A percentile compares a stretch with the other conserved stretches of the same genome.
phyloP scores from a whole-genome alignment of 345 rosid species.

The Nephelium lappaceum region DNA sequence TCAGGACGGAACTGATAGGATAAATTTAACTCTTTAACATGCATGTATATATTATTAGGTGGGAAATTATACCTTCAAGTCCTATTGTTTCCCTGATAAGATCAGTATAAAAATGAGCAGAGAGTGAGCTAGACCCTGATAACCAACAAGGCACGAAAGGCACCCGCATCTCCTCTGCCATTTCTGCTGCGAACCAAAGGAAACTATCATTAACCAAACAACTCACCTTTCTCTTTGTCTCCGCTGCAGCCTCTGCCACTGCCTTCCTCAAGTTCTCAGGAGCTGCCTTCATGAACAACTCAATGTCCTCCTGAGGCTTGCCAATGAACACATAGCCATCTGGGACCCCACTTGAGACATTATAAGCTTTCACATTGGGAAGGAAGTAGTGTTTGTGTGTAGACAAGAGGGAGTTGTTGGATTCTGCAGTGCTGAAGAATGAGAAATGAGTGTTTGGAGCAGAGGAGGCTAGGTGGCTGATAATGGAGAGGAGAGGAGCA shows the following conservation, averaged over 20 bases:
- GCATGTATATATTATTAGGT: no score
- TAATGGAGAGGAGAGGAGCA: slow-evolving; percentile 36
- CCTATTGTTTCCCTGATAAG: slow-evolving; percentile 9
- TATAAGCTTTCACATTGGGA: slow-evolving; percentile 26
- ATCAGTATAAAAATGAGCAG: slow-evolving; percentile 31
- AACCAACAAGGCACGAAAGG: slow-evolving; percentile 28
- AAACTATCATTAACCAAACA: slow-evolving; percentile 43
- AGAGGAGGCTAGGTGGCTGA: slow-evolving; percentile 33
- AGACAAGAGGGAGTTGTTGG: slow-evolving; percentile 23
- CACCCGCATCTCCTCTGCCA: slow-evolving; percentile 30
- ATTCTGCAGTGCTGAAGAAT: slow-evolving; percentile 32
- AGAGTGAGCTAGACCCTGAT: slow-evolving; percentile 19
- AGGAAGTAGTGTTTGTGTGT: neutral
- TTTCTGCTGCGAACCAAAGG: slow-evolving; percentile 28
- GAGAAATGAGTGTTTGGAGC: slow-evolving; percentile 40
- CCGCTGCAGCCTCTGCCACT: slow-evolving; percentile 34
- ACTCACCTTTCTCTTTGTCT: slow-evolving; percentile 33
- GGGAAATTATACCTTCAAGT: slow-evolving; percentile 1
- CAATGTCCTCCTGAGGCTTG: slow-evolving; percentile 38
- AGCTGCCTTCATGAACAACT: slow-evolving; percentile 42
- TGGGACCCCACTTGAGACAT: slow-evolving; percentile 38
- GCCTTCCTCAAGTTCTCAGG: slow-evolving; percentile 31
- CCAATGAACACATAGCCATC: slow-evolving; percentile 29
- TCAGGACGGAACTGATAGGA: neutral
- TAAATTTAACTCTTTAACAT: no score